Evolutionary conservation across 345 rosid species (phyloP).

Genomic region (Jatropha curcas): DNA sequence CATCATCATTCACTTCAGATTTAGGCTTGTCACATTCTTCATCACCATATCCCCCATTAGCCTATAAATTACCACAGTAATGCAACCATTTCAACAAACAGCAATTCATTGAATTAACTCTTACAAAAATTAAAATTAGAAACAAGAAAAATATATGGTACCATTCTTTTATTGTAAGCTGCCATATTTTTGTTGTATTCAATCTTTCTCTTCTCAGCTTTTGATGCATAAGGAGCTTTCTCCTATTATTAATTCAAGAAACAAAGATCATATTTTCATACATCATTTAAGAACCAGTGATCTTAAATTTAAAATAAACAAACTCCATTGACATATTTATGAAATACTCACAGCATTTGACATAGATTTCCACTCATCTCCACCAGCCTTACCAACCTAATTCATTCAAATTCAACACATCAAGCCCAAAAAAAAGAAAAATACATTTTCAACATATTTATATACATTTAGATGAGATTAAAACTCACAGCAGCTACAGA

Average conservation of each 20-base stretch:
- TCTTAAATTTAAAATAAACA: not conserved
- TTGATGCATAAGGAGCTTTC: constrained; percentile 56
- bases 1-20: constrained; percentile 71
- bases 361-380: constrained; percentile 75
- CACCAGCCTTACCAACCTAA: constrained; percentile 86
- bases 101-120: too few relatives aligned
- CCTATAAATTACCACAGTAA: constrained; percentile 32
- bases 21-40: constrained; percentile 84
- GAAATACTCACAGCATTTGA: constrained; percentile 51
- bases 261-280: too few relatives aligned
- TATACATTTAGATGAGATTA: too few relatives aligned
- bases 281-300: not conserved
- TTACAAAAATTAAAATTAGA: too few relatives aligned
- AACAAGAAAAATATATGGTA: constrained; percentile 18
- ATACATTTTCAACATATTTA: not conserved
- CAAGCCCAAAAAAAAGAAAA: not conserved
- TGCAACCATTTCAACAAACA: not conserved
- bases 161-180: constrained; percentile 67
- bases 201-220: constrained; percentile 61
- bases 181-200: constrained; percentile 62
- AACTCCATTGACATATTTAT: not conserved
- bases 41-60: constrained; percentile 47
- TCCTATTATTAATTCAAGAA: constrained; percentile 37
- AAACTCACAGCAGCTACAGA: constrained; percentile 72
- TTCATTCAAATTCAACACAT: not conserved